Base-by-base conservation (phyloP, 2,329 filamentous ascomycete species). In the Fulvia fulva region DNA sequence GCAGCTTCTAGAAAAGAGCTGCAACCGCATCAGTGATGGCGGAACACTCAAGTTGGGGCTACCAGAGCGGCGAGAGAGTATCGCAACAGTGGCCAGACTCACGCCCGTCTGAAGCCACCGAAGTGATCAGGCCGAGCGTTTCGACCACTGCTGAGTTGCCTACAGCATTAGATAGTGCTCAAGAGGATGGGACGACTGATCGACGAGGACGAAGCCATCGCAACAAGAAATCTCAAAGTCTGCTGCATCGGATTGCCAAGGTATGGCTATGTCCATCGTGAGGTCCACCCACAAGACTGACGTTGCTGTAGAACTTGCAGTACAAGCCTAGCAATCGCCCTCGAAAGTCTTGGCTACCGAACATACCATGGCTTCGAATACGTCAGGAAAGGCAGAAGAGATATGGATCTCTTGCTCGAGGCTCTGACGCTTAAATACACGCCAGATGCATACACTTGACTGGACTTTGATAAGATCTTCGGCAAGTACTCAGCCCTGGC, bases 401-500 rank as follows among this genome's bases (percentile, higher is more conserved):
- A 57, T 60, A 54, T 60, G 54, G 58, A 54, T 51, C 50, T 60
- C 55, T 60, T 57, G 51, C 37, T 34, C 52, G 54, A 60, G 19
- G 54, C 58, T 2, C 19, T 56, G 51, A 44, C 47, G 25, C 46
- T 52, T 16, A 59, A 55, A 37, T 32, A 49, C 30, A 50, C 47
- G 30, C 47, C 47, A 19, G 23, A 21, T 19, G n/a, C 23, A 14
- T 59, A 59, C 32, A 46, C 46, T 6, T 25, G 26, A 22, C 21
- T 21, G 26, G 46, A 59, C 8, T 64, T 63, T 30, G 62, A 65
- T 46, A 53, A 57, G 51, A 60, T 60, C 25, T 55, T 58, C 14
- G 62, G 63, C 28, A 56, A 59, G 34, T 63, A 59, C 37, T 57
- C 62, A 28, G 61, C 64, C 3, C 37, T 66, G 2, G 59, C 53